Evolutionary conservation across 805 yeast species (phyloP), one percentile per base, ranked within the genome.

Genomic region (Candida rishiriensis): DNA sequence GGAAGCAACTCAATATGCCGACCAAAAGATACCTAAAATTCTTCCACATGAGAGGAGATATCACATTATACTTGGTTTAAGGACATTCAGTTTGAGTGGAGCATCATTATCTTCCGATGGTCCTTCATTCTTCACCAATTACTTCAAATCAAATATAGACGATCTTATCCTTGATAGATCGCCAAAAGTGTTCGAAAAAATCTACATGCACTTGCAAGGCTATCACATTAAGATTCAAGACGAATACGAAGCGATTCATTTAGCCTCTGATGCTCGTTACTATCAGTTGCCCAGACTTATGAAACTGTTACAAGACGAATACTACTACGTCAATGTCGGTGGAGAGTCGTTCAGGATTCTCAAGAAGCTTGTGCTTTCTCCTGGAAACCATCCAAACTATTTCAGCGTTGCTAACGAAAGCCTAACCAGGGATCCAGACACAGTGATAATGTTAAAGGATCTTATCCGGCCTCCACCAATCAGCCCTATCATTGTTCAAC

Each of bases 61-160:
- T 63, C 71, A 81, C 14, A 73, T 88, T 21, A 87, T 83, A 57
- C 79, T 88, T 11, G 95, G 95, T 0, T 73, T 71, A 34, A 71
- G 70, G 50, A 51, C 78, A 21, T 88, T 81, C 61, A 68, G 72
- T n/a, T 53, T 83, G 14, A 81, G 88, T 56, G 96, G 96, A 1
- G 90, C 93, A 0, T 87, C 96, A 2, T 64, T 89, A 33, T 83
- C 88, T 21, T 85, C 85, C 2, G 97, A 89, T 64, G 83, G 83
- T 0, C 97, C 97, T 0, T 86, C 95, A 4, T 88, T 85, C 60
- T 90, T 89, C 68, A 88, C 97, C 2, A 70, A 74, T 26, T 87
- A 70, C 65, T 89, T 89, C 60, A n/a, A n/a, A n/a, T n/a, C n/a
- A n/a, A n/a, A 73, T 46, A 55, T 63, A 14, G 58, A 57, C 9